These are phyloP conservation scores for Brassica rapa DNA, from an alignment of 345 rosid species.

Conservation along the genomic window DNA sequence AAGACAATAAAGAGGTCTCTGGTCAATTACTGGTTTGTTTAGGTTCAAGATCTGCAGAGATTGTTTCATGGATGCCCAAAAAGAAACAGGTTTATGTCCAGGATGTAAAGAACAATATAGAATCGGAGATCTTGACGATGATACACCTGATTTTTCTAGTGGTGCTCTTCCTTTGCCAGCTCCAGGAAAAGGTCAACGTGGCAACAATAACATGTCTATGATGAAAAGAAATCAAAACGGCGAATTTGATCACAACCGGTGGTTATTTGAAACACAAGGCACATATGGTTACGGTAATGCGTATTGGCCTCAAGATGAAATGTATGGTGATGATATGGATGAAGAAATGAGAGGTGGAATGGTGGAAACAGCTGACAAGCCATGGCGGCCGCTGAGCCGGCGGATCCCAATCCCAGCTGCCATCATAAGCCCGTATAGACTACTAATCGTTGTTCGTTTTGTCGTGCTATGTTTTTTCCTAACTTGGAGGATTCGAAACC, in stretches of 20 bases:
- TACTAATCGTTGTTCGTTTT: neutral
- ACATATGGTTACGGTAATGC: slow-evolving; percentile 1
- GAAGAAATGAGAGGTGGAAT: neutral
- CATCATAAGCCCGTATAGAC: slow-evolving; percentile 3
- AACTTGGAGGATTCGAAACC: neutral
- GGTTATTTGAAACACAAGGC: slow-evolving; percentile 5
- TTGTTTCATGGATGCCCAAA: neutral
- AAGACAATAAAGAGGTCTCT: neutral
- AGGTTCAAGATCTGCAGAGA: slow-evolving; percentile 1
- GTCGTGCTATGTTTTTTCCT: neutral
- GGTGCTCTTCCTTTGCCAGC: neutral
- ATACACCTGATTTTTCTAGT: neutral
- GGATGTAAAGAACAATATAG: neutral
- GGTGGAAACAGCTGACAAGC: slow-evolving; percentile 5
- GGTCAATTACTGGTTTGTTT: neutral
- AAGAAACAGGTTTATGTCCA: slow-evolving; percentile 1
- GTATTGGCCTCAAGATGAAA: slow-evolving; percentile 3
- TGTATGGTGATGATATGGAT: neutral
- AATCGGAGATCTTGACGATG: neutral
- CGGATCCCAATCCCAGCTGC: slow-evolving; percentile 5
- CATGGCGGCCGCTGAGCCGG: slow-evolving; percentile 1
- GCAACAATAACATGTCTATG: slow-evolving; percentile 1
- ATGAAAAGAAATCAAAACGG: neutral
- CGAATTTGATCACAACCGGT: neutral
- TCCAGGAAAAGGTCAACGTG: neutral